These are phyloP conservation scores for Fusarium pseudoanthophilum DNA, from an alignment of 2,329 filamentous ascomycete species.

Conservation along the genomic window DNA sequence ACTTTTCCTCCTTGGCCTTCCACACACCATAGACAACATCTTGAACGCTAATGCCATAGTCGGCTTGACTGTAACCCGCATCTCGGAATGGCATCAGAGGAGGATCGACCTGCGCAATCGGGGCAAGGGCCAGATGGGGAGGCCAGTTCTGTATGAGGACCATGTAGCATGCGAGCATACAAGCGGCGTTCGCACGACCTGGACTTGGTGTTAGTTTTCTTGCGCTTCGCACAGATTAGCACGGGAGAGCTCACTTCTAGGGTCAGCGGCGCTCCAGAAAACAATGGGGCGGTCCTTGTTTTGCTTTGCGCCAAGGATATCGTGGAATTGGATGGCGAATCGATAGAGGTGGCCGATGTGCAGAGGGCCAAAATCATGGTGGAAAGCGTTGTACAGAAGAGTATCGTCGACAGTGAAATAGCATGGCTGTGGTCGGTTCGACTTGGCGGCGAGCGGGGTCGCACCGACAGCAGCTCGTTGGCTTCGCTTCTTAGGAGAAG, in stretches of 20 bases:
- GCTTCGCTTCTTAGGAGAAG: conserved; percentile 51
- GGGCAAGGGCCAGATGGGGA: conserved; percentile 92
- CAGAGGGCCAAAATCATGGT: conserved; percentile 96
- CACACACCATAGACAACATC: conserved; percentile 98
- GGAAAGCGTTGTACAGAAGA: conserved; percentile 96
- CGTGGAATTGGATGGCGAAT: conserved; percentile 95
- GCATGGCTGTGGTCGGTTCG: conserved; percentile 69
- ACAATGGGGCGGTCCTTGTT: conserved; percentile 92
- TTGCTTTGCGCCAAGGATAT: conserved; percentile 89
- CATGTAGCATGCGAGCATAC: conserved; percentile 97
- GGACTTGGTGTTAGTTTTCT: conserved; percentile 24
- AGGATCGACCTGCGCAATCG: conserved; percentile 95
- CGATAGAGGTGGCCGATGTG: conserved; percentile 98
- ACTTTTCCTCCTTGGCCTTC: conserved; percentile 96
- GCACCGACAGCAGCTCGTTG: conserved; percentile 69
- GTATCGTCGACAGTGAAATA: conserved; percentile 96
- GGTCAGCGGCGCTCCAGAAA: conserved; percentile 94
- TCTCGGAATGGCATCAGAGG: conserved; percentile 99
- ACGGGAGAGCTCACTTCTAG: conserved; percentile 74
- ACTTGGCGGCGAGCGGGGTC: conserved; percentile 45
- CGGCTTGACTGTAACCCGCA: conserved; percentile 97
- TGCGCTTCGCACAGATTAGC: background rate
- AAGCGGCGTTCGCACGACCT: conserved; percentile 94
- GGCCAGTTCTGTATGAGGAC: conserved; percentile 98
- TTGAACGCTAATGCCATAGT: conserved; percentile 95